A percentile compares a stretch with the other conserved stretches of the same genome.
phyloP scores from a whole-genome alignment of 306 rosid species.

The Sindora glabra region DNA sequence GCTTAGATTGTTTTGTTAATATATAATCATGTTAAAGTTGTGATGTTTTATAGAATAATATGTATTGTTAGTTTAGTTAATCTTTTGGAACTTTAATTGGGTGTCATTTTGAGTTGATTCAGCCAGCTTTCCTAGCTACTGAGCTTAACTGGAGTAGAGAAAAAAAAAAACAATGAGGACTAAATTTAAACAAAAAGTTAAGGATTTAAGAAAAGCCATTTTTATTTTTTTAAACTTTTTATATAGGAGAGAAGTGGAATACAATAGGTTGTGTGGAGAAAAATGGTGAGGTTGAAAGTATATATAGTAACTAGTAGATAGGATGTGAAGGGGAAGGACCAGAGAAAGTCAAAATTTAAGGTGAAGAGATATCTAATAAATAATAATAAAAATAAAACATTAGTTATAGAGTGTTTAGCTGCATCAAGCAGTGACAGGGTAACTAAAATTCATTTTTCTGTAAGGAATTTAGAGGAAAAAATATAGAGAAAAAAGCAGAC shows the following conservation, averaged over 20 bases:
- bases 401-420: background rate
- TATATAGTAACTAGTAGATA: slow-evolving; percentile 21
- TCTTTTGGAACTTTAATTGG: slow-evolving; percentile 32
- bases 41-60: too few species aligned
- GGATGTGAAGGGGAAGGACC: too few species aligned
- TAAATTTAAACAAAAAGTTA: background rate
- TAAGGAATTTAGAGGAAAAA: too few species aligned
- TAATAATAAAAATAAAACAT: too few species aligned
- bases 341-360: background rate
- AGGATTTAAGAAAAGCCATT: slow-evolving; percentile 31
- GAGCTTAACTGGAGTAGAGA: slow-evolving; percentile 26
- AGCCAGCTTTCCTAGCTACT: slow-evolving; percentile 35
- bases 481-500: background rate
- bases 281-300: background rate
- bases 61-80: too few species aligned
- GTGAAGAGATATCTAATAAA: too few species aligned
- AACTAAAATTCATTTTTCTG: too few species aligned
- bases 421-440: too few species aligned
- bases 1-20: too few species aligned
- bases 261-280: background rate
- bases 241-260: background rate
- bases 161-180: slow-evolving; percentile 9
- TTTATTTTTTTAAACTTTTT: too few species aligned
- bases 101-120: slow-evolving; percentile 21
- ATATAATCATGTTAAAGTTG: too few species aligned